Base-by-base conservation (phyloP, 257 asterid genomes). In the Ophiorrhiza pumila region DNA sequence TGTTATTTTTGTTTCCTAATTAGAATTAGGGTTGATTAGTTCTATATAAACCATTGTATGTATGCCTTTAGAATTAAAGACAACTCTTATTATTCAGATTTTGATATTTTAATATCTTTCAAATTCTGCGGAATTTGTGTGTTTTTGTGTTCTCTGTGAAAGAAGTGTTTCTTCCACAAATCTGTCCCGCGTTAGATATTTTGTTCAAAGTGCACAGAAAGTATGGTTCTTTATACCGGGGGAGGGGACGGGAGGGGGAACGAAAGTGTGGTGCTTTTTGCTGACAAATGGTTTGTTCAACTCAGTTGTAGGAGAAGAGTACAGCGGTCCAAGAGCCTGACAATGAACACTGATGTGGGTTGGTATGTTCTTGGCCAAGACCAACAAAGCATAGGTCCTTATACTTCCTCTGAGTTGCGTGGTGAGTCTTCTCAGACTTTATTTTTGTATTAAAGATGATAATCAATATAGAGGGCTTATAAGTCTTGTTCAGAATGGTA, bases 311-410 rank as follows among this genome's bases (percentile, higher is more conserved):
- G 87, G 83, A 49, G 86, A 72, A 75, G 79, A 65, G 68, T 74
- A 81, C 69, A 60, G 69, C 43, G 73, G 31, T 56, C 22, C 18
- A 12, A 74, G 55, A 80, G 75, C 78, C 71, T 84, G 69, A 85
- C 74, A 63, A 75, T 65, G 79, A 79, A 72, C 58, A 63, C 76
- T 80, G 91, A 80, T 75, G 89, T 80, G 61, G 99, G 95, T 31
- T 95, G 98, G 97, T 92, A 84, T 79, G 81, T 95, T 60, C 95
- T 91, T 65, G 99, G 95, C 15, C 88, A 65, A 66, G 92, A 90
- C 65, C 92, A 90, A 69, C 89, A 89, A 74, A 85, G 71, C 4
- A 55, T 94, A 34, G 99, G 99, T 64, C 98, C 99, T 29, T 95
- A 95, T 82, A 83, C 98, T 14, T 39, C 86, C 53, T 56, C 85